These are phyloP conservation scores for Prinsepia uniflora DNA, from an alignment of 306 rosid genomes.

Conservation along the genomic window DNA sequence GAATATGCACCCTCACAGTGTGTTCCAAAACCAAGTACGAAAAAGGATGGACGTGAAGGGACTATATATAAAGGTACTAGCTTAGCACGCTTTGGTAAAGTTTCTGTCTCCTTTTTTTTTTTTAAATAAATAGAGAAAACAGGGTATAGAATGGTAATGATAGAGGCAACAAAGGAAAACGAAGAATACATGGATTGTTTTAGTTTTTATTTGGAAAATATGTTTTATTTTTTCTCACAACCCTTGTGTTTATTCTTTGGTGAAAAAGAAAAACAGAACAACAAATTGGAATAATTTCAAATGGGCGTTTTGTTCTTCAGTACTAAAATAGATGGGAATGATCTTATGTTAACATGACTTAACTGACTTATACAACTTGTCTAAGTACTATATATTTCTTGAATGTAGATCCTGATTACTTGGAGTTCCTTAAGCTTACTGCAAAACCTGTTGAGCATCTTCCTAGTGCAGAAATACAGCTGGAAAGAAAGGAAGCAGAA, in stretches of 20 bases:
- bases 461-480: conserved; percentile 97
- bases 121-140: conserved; percentile 1
- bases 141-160: neutral
- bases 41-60: conserved; percentile 92
- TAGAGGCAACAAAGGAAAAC: neutral
- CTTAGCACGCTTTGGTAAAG: neutral
- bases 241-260: neutral
- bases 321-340: neutral
- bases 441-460: conserved; percentile 85
- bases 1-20: conserved; percentile 98
- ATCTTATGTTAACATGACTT: neutral
- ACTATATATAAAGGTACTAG: conserved; percentile 70
- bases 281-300: neutral
- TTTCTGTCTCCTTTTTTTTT: neutral
- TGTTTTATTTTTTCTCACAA: neutral
- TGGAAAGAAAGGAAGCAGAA: conserved; percentile 97
- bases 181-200: neutral
- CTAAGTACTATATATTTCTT: conserved; percentile 12
- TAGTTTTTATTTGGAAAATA: neutral
- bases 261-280: neutral
- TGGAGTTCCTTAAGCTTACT: conserved; percentile 85
- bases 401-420: conserved; percentile 79
- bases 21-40: conserved; percentile 50
- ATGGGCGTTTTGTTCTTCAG: neutral
- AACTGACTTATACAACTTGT: neutral